These are phyloP conservation scores for Chaetoceros muelleri DNA, from an alignment of 108 stramenopile genomes.

Conservation along the genomic window DNA sequence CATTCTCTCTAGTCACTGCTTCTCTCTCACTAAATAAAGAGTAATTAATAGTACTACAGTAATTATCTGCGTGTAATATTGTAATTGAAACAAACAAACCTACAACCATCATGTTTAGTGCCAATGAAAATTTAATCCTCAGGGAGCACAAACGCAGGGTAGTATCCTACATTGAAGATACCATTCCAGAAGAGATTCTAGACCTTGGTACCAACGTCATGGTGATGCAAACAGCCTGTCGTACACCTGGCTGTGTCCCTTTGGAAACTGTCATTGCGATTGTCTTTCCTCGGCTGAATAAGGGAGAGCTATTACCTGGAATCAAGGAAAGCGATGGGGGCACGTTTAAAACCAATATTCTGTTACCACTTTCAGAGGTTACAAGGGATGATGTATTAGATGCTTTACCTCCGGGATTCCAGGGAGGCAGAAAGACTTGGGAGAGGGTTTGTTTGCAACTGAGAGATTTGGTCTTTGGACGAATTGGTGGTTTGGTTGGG, in stretches of 20 bases:
- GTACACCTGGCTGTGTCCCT: slow-evolving; percentile 77
- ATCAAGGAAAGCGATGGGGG: slow-evolving; percentile 22
- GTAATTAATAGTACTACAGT: no score
- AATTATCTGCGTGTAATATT: no score
- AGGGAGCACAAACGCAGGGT: slow-evolving; percentile 77
- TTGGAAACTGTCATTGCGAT: slow-evolving; percentile 76
- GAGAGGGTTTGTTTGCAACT: slow-evolving; percentile 46
- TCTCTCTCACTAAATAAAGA: no score
- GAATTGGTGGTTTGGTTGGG: slow-evolving; percentile 71
- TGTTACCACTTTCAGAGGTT: slow-evolving; percentile 76
- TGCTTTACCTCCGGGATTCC: slow-evolving; percentile 64
- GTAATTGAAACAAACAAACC: no score
- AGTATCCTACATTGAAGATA: slow-evolving; percentile 55
- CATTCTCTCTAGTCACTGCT: no score
- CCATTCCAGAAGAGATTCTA: slow-evolving; percentile 62
- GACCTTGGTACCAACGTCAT: slow-evolving; percentile 72
- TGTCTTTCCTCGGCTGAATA: slow-evolving; percentile 52
- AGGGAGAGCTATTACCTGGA: slow-evolving; percentile 13
- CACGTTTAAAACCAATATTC: slow-evolving; percentile 71
- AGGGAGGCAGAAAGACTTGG: slow-evolving; percentile 57
- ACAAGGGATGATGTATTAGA: slow-evolving; percentile 74
- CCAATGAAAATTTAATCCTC: slow-evolving; percentile 78
- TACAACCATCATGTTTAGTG: slow-evolving; percentile 70
- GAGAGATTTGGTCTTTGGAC: slow-evolving; percentile 69
- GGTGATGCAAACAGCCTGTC: slow-evolving; percentile 84